Base-by-base conservation (phyloP, 2,329 filamentous ascomycete species). In the Penicillium sp. region DNA sequence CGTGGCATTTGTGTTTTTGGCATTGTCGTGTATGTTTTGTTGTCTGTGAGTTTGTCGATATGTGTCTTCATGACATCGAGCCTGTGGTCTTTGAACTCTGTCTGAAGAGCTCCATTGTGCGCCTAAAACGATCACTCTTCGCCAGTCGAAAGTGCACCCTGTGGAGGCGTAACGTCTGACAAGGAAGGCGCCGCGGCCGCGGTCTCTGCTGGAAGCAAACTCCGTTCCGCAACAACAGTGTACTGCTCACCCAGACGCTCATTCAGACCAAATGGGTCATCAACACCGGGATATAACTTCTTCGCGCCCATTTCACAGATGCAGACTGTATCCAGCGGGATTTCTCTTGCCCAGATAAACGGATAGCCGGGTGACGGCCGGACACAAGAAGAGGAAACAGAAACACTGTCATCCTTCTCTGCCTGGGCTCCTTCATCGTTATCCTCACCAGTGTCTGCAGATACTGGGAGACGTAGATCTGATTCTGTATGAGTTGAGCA, bases 261-360 rank as follows among this genome's bases (percentile, higher is more conserved):
- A 54, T 62, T 63, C 2, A 77, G 75, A 16, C 65, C 61, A 12
- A 53, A 50, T n/a, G 53, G 40, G 16, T 63, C 60, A 16, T 61
- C 64, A 10, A 46, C 40, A 12, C 27, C 71, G 30, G 78, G 72
- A 7, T 79, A 73, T 25, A 81, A 72, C 59, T 80, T 83, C 75
- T 84, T 87, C 9, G 89, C 89, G 0, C 91, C 89, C 91, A 96
- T 95, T 64, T 82, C 83, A 65, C 89, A 96, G 31, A 96, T 84
- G 41, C 85, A 83, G 34, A 96, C 71, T 50, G 76, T 80, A 49
- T 89, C 82, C n/a, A 95, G 65, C 13, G 75, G 72, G 19, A 92
- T 74, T 42, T 81, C 72, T 46, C 82, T 75, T 59, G 87, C 83
- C 89, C 90, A 96, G 0, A 83, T 68, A 56, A 83, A 83, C 0